Conservation (phyloP, 2,329 filamentous ascomycete genomes). For the Grosmannia clavigera region DNA sequence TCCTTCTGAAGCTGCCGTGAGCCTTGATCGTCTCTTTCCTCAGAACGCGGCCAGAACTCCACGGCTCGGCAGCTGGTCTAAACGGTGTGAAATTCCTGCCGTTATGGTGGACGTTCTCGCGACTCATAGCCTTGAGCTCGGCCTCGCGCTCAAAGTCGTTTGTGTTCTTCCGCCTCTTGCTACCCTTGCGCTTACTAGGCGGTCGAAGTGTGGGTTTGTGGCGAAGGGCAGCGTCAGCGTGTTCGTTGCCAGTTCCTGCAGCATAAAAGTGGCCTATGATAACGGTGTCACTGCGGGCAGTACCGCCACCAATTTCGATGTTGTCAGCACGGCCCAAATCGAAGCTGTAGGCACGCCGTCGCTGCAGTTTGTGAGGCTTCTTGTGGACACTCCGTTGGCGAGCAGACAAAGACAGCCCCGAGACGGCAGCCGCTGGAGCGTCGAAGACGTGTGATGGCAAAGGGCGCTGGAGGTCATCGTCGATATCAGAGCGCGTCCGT, state of each 20-base stretch:
- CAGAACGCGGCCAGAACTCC: conserved; percentile 45
- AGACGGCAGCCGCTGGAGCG: conserved; percentile 17
- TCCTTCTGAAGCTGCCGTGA: conserved; percentile 27
- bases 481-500: conserved; percentile 38
- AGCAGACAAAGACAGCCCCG: conserved; percentile 7
- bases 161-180: conserved; percentile 61
- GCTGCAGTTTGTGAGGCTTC: conserved; percentile 36
- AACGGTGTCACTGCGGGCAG: conserved; percentile 6
- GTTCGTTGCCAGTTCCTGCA: conserved; percentile 5
- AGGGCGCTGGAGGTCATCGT: conserved; percentile 27
- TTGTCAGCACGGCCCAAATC: conserved; percentile 46
- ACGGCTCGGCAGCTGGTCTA: conserved; percentile 47
- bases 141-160: conserved; percentile 69
- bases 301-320: conserved; percentile 27
- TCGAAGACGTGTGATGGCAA: conserved; percentile 18
- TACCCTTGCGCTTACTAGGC: conserved; percentile 54
- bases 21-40: conserved; percentile 55
- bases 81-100: conserved; percentile 44
- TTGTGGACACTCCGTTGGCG: conserved; percentile 22
- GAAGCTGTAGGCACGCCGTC: conserved; percentile 47
- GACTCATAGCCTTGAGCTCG: conserved; percentile 77
- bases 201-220: conserved; percentile 43
- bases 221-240: conserved; percentile 7
- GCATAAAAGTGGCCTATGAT: not conserved
- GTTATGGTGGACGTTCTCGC: conserved; percentile 14